Conservation (phyloP, 1,139 yeast species). For the Nakaseomyces bracarensis region DNA sequence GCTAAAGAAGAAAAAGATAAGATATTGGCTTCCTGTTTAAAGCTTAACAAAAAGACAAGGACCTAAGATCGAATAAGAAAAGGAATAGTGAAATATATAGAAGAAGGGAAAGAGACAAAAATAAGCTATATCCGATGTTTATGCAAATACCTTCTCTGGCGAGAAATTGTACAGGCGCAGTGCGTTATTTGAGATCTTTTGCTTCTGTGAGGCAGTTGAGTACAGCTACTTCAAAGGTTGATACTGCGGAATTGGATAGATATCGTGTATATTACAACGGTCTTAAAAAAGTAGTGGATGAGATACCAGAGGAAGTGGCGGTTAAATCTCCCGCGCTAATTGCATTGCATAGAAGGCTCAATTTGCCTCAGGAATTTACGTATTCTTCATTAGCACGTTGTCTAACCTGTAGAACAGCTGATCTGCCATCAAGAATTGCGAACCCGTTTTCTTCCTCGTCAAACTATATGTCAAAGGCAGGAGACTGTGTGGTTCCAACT, state of each 20-base stretch:
- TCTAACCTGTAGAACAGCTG: slow-evolving; percentile 46
- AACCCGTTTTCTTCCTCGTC: slow-evolving; percentile 7
- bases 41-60: too few relatives aligned
- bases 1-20: too few relatives aligned
- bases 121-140: not conserved
- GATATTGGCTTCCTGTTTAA: too few relatives aligned
- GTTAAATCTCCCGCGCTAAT: slow-evolving; percentile 57
- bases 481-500: slow-evolving; percentile 29
- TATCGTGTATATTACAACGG: slow-evolving; percentile 23
- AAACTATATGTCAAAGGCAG: slow-evolving; percentile 9
- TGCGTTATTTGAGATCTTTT: not conserved
- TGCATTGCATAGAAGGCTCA: slow-evolving; percentile 74
- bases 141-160: not conserved
- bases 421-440: slow-evolving; percentile 23
- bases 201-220: not conserved
- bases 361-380: slow-evolving; percentile 47
- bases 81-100: not conserved
- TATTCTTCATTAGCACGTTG: slow-evolving; percentile 73
- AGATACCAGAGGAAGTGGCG: slow-evolving; percentile 41
- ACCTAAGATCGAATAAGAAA: too few relatives aligned
- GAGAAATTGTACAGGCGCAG: not conserved
- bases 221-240: not conserved
- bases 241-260: slow-evolving; percentile 15
- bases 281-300: slow-evolving; percentile 18
- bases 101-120: not conserved